A percentile compares a stretch with the other conserved stretches of the same genome.
Evolutionary conservation across 495 filamentous ascomycete species (phyloP).

Genomic region (Patellaria atrata): DNA sequence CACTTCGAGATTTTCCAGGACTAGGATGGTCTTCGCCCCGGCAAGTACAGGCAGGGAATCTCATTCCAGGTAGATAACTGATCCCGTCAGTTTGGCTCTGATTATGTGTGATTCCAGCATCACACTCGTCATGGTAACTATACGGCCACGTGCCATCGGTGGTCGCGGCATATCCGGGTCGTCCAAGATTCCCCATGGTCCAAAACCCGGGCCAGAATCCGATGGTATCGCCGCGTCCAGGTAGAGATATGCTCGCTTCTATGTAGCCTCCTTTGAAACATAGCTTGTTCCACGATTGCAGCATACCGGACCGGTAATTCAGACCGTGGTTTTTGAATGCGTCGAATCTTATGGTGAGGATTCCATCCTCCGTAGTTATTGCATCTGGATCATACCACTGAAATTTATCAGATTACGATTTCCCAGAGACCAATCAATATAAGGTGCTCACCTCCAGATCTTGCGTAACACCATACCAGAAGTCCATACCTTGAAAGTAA

Average conservation of each 20-base stretch:
- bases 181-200: conserved; percentile 62
- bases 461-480: conserved; percentile 71
- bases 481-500: conserved; percentile 52
- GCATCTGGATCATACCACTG: conserved; percentile 76
- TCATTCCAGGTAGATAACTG: conserved; percentile 59
- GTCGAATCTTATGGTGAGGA: conserved; percentile 53
- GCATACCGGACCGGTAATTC: conserved; percentile 65
- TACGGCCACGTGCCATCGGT: conserved; percentile 73
- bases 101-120: conserved; percentile 64
- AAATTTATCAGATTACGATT: neutral
- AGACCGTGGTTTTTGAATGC: conserved; percentile 53
- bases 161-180: conserved; percentile 53
- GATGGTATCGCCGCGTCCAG: conserved; percentile 49
- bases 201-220: conserved; percentile 77
- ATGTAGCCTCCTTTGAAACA: conserved; percentile 64
- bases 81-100: conserved; percentile 55
- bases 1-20: conserved; percentile 53
- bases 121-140: conserved; percentile 58
- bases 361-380: conserved; percentile 50
- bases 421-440: conserved; percentile 1
- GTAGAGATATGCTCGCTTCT: conserved; percentile 66
- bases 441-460: conserved; percentile 46
- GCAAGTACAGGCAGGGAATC: conserved; percentile 58
- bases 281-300: conserved; percentile 69
- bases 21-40: conserved; percentile 50